Base-by-base conservation (phyloP, 1,284 basidiomycete genomes). In the Omphalotus olearius region DNA sequence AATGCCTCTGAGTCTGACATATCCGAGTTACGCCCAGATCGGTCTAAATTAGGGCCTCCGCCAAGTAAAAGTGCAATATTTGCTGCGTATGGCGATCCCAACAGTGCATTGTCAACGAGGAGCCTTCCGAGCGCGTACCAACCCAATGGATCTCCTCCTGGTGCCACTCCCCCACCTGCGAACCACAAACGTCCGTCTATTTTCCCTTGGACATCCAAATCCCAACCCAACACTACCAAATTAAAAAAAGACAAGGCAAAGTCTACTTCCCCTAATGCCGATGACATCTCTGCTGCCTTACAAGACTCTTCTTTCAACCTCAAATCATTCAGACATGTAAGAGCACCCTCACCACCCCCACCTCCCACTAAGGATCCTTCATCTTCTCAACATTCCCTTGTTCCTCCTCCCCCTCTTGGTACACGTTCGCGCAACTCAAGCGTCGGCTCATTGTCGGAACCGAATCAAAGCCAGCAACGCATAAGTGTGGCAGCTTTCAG, bases 401-500 rank as follows among this genome's bases (percentile, higher is more conserved):
- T 44, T 42, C 53, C 51, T 28, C 58, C 33, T 39, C 51, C 46
- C 14, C 55, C 71, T 10, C 52, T 64, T 2, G 64, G 37, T 13
- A 17, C 69, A 20, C 74, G 82, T 10, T 78, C 79, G 18, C 75
- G 85, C 59, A 79, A 74, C 18, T 68, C 71, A 43, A 84, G 82
- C 64, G 62, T 73, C 53, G 76, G 76, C n/a, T 83, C 82, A 2
- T 16, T 49, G 13, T 41, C 28, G 40, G 47, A 49, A 14, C 39
- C 47, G 23, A 41, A 47, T 20, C 82, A 86, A 45, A 69, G 78
- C 10, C 81, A 80, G 3, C 84, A 86, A 57, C 76, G 85, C 47
- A 88, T 89, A 45, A 86, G 83, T 7, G 82, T 89, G 23, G 86
- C 86, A 3, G 87, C 86, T 2, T 89, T 89, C 63, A 76, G 84